These are phyloP conservation scores for Phylloporus sp. DNA, from an alignment of 1,284 basidiomycete genomes.

Conservation along the genomic window DNA sequence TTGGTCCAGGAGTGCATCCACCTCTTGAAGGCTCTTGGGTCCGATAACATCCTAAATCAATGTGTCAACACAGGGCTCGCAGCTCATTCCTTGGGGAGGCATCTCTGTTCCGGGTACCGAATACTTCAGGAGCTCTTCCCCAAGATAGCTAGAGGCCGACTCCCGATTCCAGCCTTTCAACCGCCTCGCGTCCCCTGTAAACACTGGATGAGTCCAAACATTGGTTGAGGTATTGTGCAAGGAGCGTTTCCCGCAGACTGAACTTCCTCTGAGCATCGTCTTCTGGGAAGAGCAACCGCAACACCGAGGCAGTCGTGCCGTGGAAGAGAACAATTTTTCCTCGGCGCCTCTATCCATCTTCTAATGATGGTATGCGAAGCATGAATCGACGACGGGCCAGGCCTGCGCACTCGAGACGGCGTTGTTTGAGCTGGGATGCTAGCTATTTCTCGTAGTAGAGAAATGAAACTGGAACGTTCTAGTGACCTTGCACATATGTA, in stretches of 20 bases:
- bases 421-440: slow-evolving; percentile 32
- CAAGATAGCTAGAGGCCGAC: slow-evolving; percentile 67
- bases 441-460: slow-evolving; percentile 50
- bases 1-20: slow-evolving; percentile 73
- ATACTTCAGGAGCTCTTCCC: slow-evolving; percentile 59
- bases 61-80: slow-evolving; percentile 11
- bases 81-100: background rate
- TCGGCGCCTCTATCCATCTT: slow-evolving; percentile 53
- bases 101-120: slow-evolving; percentile 26
- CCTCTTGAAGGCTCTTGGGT: slow-evolving; percentile 47
- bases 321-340: slow-evolving; percentile 45
- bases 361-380: slow-evolving; percentile 46
- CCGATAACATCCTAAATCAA: slow-evolving; percentile 31
- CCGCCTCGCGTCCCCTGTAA: slow-evolving; percentile 22
- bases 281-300: slow-evolving; percentile 83
- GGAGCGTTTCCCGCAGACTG: slow-evolving; percentile 70
- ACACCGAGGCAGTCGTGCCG: slow-evolving; percentile 56
- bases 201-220: slow-evolving; percentile 51
- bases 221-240: slow-evolving; percentile 58
- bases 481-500: slow-evolving; percentile 2
- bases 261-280: slow-evolving; percentile 74
- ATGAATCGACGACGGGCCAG: slow-evolving; percentile 27
- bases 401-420: slow-evolving; percentile 21
- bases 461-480: slow-evolving; percentile 44
- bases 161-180: slow-evolving; percentile 56